Evolutionary conservation across 176 grass and related monocot genomes (phyloP).

Genomic region (Avena atlantica): DNA sequence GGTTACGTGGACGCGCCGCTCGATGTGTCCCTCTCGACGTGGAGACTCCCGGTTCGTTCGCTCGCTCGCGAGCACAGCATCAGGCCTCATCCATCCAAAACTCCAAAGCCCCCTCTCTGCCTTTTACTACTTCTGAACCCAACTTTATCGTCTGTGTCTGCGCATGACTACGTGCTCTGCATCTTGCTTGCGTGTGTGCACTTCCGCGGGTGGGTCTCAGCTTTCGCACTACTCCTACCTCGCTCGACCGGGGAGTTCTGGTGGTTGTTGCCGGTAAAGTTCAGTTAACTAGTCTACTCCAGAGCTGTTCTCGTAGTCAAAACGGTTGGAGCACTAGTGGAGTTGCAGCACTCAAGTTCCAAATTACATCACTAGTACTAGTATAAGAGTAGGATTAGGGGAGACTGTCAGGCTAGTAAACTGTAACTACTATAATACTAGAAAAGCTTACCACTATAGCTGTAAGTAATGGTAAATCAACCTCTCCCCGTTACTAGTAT

Average conservation of each 20-base stretch:
- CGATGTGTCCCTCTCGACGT: not conserved
- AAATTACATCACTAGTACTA: not conserved
- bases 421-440: not conserved
- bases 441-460: not conserved
- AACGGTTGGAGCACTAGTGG: not conserved
- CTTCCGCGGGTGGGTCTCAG: not conserved
- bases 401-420: not conserved
- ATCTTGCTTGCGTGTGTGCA: not conserved
- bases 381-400: not conserved
- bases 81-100: not conserved
- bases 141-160: not conserved
- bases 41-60: not conserved
- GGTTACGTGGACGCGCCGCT: conserved; percentile 23
- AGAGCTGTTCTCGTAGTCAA: not conserved
- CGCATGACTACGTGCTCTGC: not conserved
- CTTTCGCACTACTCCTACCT: not conserved
- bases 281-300: not conserved
- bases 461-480: not conserved
- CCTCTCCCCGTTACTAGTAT: not conserved
- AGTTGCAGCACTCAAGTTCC: not conserved
- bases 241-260: not conserved
- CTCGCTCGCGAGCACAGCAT: not conserved
- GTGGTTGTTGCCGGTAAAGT: not conserved
- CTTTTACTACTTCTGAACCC: not conserved
- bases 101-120: not conserved